Base-by-base conservation (phyloP, 306 rosid genomes). In the Cicer arietinum region DNA sequence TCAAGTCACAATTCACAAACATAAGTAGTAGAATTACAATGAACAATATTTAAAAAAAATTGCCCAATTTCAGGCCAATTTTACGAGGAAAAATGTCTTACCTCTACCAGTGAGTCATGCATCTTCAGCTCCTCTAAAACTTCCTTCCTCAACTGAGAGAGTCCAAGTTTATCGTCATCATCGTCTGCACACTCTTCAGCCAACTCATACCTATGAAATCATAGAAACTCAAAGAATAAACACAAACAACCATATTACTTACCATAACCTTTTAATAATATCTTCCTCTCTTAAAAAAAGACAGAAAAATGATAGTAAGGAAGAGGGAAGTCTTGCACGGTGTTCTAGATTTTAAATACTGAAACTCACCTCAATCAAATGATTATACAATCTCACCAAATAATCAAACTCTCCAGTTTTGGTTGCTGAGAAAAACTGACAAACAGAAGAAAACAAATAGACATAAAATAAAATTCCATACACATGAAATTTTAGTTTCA, bases 171-270 rank as follows among this genome's bases (percentile, higher is more conserved):
- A 43, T 91, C 97, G 63, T 95, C 99, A 69, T 95, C 99, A 78
- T 95, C 99, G 65, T 95, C 98, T 12, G 99, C 93, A 83, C 97
- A 90, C 68, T 90, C 94, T 75, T 85, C 96, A 16, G 98, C 99
- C 65, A 71, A 70, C 45, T 81, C 81, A 70, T 84, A 84, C 59
- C 88, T 84, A 68, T 10, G 58, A 69, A 81, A 74, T 57, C 77
- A 60, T 81, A 13, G 78, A 57, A 79, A 46, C 12, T 12, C 10
- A 71, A 58, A 46, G 20, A 66, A 54, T 64, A 60, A 78, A 43
- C 48, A 43, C 7, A 80, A 67, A 67, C 42, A 52, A 72, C 14
- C 48, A 75, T 40, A 45, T 30, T 45, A 67, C 54, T 2, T 30
- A 17, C 62, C 65, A 77, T 17, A 68, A 45, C 39, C 44, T 50